Evolutionary conservation across 768 basidiomycete genomes (phyloP).

Genomic region (Hebeloma cylindrosporum): DNA sequence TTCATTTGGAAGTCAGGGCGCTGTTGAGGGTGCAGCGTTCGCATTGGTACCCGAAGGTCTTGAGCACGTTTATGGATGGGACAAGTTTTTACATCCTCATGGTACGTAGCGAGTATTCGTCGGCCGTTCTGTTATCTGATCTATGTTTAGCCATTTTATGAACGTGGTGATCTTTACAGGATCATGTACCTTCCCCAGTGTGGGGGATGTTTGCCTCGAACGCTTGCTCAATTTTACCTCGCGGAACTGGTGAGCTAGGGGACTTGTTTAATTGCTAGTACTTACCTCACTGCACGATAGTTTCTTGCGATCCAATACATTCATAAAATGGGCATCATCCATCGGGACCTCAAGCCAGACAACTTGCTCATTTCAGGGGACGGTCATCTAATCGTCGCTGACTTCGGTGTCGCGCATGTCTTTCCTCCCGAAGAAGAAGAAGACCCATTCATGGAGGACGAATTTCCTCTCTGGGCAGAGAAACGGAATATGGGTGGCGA

Average conservation of each 20-base stretch:
- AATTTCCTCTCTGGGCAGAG: slow-evolving; percentile 18
- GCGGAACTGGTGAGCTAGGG: slow-evolving; percentile 17
- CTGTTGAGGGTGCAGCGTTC: slow-evolving; percentile 14
- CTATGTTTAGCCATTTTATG: slow-evolving; percentile 16
- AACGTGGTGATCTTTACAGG: slow-evolving; percentile 17
- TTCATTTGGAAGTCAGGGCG: slow-evolving; percentile 17
- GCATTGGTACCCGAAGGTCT: slow-evolving; percentile 16
- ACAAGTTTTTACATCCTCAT: slow-evolving; percentile 20
- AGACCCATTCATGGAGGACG: slow-evolving; percentile 19
- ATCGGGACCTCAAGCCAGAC: slow-evolving; percentile 96
- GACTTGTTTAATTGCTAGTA: neutral
- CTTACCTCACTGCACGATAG: slow-evolving; percentile 2
- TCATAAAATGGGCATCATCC: slow-evolving; percentile 58
- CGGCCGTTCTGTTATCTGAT: neutral
- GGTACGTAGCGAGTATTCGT: slow-evolving; percentile 9
- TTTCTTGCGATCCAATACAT: slow-evolving; percentile 19
- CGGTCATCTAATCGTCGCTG: slow-evolving; percentile 21
- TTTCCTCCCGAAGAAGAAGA: slow-evolving; percentile 68
- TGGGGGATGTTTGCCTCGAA: slow-evolving; percentile 20
- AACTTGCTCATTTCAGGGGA: slow-evolving; percentile 70
- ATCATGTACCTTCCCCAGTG: slow-evolving; percentile 14
- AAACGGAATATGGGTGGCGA: slow-evolving; percentile 13
- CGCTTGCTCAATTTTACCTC: slow-evolving; percentile 18
- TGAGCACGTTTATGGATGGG: slow-evolving; percentile 17
- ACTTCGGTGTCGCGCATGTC: slow-evolving; percentile 58